Base-by-base conservation (phyloP, 495 filamentous ascomycete genomes). In the Penicillium antarcticum region DNA sequence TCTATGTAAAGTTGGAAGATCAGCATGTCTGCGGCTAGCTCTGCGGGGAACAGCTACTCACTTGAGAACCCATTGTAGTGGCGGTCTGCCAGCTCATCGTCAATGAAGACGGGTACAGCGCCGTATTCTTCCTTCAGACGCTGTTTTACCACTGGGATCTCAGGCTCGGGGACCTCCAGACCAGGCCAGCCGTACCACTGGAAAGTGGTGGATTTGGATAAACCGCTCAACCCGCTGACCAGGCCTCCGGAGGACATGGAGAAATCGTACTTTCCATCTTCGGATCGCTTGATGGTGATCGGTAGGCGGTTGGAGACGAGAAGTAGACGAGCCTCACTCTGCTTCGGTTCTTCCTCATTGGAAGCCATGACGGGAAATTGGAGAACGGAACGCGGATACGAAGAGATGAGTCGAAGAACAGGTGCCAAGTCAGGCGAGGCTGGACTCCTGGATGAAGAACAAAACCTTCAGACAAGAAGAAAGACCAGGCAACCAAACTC, bases 101-200 rank as follows among this genome's bases (percentile, higher is more conserved):
- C 83, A 39, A 94, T 76, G 52, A 90, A 91, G 2, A 94, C 84
- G 4, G 89, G 88, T 32, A 88, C 74, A 12, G 87, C 87, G 34
- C 79, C 79, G 56, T 89, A 85, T 53, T 90, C 81, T 4, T 88
- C 82, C 64, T 85, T 85, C 55, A 92, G 67, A 17, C 84, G 80
- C 60, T 83, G 71, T 47, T 77, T 81, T 54, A 92, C 78, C 46
- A 73, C 73, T 10, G 73, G 76, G 8, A 81, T 72, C 58, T 92
- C 88, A 17, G 71, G 77, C 47, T 89, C 86, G 38, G 88, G 87
- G 23, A 92, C 80, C 61, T 96, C 88, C 48, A 96, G 64, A 24
- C 92, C 92, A 7, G 92, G 91, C 94, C 94, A 98, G 51, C 92
- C 92, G 68, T 96, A 97, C 92, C 94, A 98, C 66, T 90, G 86